Evolutionary conservation across 2,329 filamentous ascomycete genomes (phyloP), one percentile per base, ranked within the genome.

Genomic region (Xylogone sp.): DNA sequence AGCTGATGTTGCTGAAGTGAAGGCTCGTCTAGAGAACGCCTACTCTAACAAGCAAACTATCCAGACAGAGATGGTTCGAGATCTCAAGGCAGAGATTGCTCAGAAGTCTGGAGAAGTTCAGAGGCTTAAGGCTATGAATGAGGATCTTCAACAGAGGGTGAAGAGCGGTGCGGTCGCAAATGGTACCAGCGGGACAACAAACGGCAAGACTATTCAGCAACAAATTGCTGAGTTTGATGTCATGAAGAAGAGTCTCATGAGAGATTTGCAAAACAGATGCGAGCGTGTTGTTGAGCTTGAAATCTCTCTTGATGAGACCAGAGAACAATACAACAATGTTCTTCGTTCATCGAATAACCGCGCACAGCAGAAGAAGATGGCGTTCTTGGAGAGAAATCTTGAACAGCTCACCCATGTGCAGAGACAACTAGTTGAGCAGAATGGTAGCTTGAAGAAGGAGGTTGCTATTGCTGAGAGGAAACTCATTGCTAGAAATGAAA

Each of bases 361-460:
- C 53, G 93, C 94, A 21, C 94, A 99, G 75, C 94, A 99, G 74
- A 99, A 99, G 87, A 99, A 99, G 82, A 97, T 99, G 89, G 95
- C 94, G 16, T 99, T 99, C 81, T 75, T 99, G 47, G 94, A 99
- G 76, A 87, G 94, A 67, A 99, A 99, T 69, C 83, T 99, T 42
- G 94, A 99, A 74, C 94, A 99, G 72, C 80, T 99, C 50, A 99
- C 94, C 3, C 90, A 96, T 66, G 94, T 99, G 49, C 94, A 99
- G 73, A 85, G 94, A 50, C 94, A 99, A 73, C 84, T 99, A 12
- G 94, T 99, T 27, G 94, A 99, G 75, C 94, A 99, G 72, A 99
- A 99, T 73, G 90, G 90, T 61, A 88, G 87, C 56, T 78, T 99
- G 65, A 99, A 99, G 84, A 97, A 99, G 78, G 94, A 99, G 73